Evolutionary conservation across 1,284 basidiomycete species (phyloP).

Genomic region (Xerocomus minutiporus): DNA sequence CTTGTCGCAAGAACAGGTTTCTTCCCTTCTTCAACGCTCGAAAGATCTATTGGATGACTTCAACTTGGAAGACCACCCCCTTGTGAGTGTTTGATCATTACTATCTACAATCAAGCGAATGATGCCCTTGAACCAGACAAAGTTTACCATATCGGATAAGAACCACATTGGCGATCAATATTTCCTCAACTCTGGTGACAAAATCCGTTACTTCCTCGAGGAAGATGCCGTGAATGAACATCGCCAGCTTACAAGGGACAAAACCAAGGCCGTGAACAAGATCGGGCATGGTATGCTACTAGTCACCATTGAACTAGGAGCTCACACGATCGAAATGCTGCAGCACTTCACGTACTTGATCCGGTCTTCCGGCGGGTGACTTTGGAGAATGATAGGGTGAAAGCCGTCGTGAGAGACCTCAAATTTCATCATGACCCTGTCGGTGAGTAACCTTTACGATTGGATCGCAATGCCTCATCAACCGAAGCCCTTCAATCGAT

Average conservation of each 20-base stretch:
- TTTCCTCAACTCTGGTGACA: constrained; percentile 87
- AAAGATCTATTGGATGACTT: constrained; percentile 76
- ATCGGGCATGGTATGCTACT: constrained; percentile 66
- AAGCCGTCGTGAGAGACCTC: constrained; percentile 66
- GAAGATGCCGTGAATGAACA: constrained; percentile 66
- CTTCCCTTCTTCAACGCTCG: constrained; percentile 63
- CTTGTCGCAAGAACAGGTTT: constrained; percentile 54
- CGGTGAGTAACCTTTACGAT: constrained; percentile 41
- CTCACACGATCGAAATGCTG: background rate
- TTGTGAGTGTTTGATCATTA: constrained; percentile 41
- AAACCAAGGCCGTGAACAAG: constrained; percentile 78
- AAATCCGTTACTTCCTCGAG: constrained; percentile 88
- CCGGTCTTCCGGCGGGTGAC: constrained; percentile 76
- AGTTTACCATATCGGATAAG: constrained; percentile 78
- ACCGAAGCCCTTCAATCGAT: constrained; percentile 84
- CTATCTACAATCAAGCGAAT: background rate
- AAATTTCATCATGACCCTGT: constrained; percentile 79
- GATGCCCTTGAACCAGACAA: constrained; percentile 53
- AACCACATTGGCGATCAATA: constrained; percentile 88
- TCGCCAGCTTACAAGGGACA: constrained; percentile 70
- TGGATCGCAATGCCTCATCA: background rate
- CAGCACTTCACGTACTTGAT: constrained; percentile 81
- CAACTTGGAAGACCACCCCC: constrained; percentile 72
- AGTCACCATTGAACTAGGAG: background rate
- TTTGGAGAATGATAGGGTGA: constrained; percentile 68